Evolutionary conservation across 371 early-diverging fungal genomes (phyloP).

Genomic region (Apophysomyces ossiformis): DNA sequence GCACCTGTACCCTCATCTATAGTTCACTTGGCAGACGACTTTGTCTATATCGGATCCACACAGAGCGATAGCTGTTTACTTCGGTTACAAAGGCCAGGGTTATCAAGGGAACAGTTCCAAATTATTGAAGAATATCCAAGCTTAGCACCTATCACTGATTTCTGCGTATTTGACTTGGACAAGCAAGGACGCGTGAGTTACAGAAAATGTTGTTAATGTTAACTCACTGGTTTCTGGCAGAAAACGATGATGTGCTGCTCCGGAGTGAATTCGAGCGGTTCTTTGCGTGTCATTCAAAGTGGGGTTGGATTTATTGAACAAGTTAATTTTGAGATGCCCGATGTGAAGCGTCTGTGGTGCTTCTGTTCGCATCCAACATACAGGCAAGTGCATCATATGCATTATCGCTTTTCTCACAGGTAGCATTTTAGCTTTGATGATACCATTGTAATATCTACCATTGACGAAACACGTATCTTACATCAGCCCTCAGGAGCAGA

Average conservation of each 20-base stretch:
- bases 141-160: conserved; percentile 87
- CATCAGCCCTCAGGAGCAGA: conserved; percentile 26
- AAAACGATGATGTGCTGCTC: conserved; percentile 89
- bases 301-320: conserved; percentile 85
- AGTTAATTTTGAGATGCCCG: conserved; percentile 59
- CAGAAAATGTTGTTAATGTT: background rate
- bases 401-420: background rate
- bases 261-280: conserved; percentile 75
- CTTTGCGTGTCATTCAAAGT: conserved; percentile 82
- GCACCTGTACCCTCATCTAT: conserved; percentile 65
- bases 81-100: conserved; percentile 37
- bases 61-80: conserved; percentile 84
- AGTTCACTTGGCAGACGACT: conserved; percentile 66
- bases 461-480: conserved; percentile 29
- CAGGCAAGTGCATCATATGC: background rate
- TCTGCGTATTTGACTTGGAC: conserved; percentile 83
- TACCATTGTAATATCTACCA: conserved; percentile 58
- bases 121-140: conserved; percentile 72
- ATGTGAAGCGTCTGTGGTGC: conserved; percentile 75
- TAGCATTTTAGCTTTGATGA: conserved; percentile 36
- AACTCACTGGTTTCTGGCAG: conserved; percentile 25
- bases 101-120: conserved; percentile 45
- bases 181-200: conserved; percentile 71
- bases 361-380: conserved; percentile 32
- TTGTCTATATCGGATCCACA: conserved; percentile 82